phyloP scores from a whole-genome alignment of 352 stramenopile genomes.

The Globisporangium uncinulatum region DNA sequence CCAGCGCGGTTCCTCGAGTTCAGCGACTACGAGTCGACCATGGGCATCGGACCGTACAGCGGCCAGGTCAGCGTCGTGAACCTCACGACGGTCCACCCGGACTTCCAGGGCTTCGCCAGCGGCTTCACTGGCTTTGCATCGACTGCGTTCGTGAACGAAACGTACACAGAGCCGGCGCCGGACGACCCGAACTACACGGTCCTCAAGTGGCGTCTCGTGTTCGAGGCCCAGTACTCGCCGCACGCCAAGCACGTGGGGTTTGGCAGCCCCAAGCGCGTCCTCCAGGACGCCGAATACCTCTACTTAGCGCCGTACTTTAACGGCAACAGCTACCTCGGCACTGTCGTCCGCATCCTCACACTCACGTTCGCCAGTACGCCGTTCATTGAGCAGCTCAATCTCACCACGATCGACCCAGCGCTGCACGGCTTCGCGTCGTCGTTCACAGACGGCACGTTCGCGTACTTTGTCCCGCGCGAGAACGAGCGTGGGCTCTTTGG shows the following conservation, averaged over 20 bases:
- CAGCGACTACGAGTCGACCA: constrained; percentile 61
- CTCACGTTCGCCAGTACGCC: constrained; percentile 43
- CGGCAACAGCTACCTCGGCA: constrained; percentile 37
- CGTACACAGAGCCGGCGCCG: constrained; percentile 33
- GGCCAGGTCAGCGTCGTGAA: constrained; percentile 58
- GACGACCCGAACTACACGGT: constrained; percentile 46
- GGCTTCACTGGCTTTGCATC: constrained; percentile 55
- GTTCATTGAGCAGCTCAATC: constrained; percentile 49
- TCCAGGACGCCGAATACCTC: constrained; percentile 52
- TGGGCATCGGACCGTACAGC: constrained; percentile 63
- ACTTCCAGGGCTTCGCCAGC: constrained; percentile 50
- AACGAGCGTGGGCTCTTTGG: constrained; percentile 57
- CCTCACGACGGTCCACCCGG: constrained; percentile 33
- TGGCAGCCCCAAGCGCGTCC: constrained; percentile 25
- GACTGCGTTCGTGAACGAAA: constrained; percentile 59
- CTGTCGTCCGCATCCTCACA: constrained; percentile 32
- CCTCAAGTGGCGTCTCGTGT: constrained; percentile 36
- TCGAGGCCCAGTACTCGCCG: constrained; percentile 41
- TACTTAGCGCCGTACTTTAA: constrained; percentile 73
- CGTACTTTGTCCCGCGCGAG: constrained; percentile 59
- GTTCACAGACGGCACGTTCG: constrained; percentile 51
- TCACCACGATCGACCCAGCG: constrained; percentile 31
- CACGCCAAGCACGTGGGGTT: constrained; percentile 35
- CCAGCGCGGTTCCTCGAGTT: constrained; percentile 74
- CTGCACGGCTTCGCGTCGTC: constrained; percentile 51